Conservation (phyloP, 1,284 basidiomycete species). For the Cryptococcus depauperatus region DNA sequence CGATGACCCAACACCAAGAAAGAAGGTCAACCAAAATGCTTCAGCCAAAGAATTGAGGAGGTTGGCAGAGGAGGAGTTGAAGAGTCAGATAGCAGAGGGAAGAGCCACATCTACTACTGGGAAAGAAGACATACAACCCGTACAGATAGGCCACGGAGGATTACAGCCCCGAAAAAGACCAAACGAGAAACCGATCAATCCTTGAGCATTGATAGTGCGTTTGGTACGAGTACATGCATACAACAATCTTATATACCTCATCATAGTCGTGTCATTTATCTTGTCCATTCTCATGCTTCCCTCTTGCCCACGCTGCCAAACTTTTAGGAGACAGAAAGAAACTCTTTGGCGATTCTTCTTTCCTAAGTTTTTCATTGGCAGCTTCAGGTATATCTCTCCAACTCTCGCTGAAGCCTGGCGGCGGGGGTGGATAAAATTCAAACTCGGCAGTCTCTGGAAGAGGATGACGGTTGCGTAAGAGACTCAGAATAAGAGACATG, state of each 20-base stretch:
- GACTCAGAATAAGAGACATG: slow-evolving; percentile 42
- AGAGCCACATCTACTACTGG: slow-evolving; percentile 6
- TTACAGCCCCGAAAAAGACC: slow-evolving; percentile 6
- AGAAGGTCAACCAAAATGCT: slow-evolving; percentile 27
- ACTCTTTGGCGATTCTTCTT: slow-evolving; percentile 3
- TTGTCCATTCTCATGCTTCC: slow-evolving; percentile 2
- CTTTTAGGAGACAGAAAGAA: slow-evolving; percentile 9
- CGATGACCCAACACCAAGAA: slow-evolving; percentile 24
- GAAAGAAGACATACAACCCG: slow-evolving; percentile 1
- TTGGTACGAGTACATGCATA: slow-evolving; percentile 2
- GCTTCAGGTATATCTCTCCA: slow-evolving; percentile 19
- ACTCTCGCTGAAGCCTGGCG: slow-evolving; percentile 21
- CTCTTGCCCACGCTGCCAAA: slow-evolving; percentile 14
- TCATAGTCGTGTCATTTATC: not conserved
- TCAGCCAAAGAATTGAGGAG: slow-evolving; percentile 27
- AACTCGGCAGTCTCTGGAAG: slow-evolving; percentile 30
- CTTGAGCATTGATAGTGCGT: not conserved
- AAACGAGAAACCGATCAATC: slow-evolving; percentile 8
- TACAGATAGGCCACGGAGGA: slow-evolving; percentile 1
- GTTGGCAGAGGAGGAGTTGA: slow-evolving; percentile 38
- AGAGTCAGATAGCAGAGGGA: slow-evolving; percentile 29
- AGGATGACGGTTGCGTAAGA: slow-evolving; percentile 28
- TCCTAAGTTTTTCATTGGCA: slow-evolving; percentile 1
- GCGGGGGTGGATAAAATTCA: slow-evolving; percentile 31
- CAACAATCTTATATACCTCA: not conserved